These are phyloP conservation scores for Gelatoporia subvermispora DNA, from an alignment of 768 basidiomycete genomes.

Conservation along the genomic window DNA sequence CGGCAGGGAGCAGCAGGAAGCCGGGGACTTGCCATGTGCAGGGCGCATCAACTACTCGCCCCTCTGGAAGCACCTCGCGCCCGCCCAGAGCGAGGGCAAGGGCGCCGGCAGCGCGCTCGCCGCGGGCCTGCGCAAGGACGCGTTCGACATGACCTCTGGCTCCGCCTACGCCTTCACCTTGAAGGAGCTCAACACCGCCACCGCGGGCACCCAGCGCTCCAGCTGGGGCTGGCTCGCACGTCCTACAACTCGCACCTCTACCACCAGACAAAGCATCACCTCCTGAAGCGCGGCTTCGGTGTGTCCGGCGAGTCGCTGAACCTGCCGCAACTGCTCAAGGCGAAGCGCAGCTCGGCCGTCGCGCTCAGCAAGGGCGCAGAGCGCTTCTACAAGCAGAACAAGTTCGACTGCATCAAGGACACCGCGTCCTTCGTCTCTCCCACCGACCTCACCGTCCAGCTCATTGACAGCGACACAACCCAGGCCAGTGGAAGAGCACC, in stretches of 20 bases:
- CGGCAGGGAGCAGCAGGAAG: background rate
- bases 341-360: constrained; percentile 81
- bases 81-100: constrained; percentile 45
- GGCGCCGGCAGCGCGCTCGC: constrained; percentile 56
- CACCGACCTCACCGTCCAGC: constrained; percentile 66
- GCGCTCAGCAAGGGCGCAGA: constrained; percentile 94
- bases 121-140: constrained; percentile 61
- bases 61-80: constrained; percentile 94
- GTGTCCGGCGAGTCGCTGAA: constrained; percentile 68
- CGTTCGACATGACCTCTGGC: constrained; percentile 63
- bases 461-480: constrained; percentile 80
- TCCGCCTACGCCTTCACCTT: constrained; percentile 64
- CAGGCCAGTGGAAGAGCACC: constrained; percentile 86
- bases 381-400: constrained; percentile 91
- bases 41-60: constrained; percentile 93
- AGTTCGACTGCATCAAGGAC: constrained; percentile 98
- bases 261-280: constrained; percentile 90
- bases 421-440: constrained; percentile 81
- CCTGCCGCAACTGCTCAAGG: constrained; percentile 85
- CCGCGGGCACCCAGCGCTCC: constrained; percentile 84
- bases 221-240: constrained; percentile 96
- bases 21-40: no score
- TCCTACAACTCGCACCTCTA: constrained; percentile 94
- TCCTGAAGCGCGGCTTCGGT: constrained; percentile 65
- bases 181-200: constrained; percentile 80